A percentile compares a stretch with the other conserved stretches of the same genome.
Conservation (phyloP, 2,329 filamentous ascomycete species). For the Exophiala viscosa region DNA sequence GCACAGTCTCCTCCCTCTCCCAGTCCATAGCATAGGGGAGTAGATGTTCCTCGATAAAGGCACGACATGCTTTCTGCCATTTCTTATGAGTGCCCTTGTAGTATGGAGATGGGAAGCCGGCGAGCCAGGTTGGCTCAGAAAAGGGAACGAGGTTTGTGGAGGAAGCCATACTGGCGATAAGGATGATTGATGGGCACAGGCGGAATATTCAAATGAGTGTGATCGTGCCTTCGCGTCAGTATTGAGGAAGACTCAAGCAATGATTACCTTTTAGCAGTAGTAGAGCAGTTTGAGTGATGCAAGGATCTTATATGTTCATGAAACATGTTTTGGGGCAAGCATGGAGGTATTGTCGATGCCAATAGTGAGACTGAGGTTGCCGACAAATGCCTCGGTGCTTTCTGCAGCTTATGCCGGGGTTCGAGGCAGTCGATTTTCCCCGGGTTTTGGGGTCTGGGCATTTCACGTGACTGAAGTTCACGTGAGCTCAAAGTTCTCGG, state of each 20-base stretch:
- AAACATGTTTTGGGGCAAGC: neutral
- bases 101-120: constrained; percentile 67
- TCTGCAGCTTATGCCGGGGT: too few species aligned
- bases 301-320: neutral
- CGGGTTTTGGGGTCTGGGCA: too few species aligned
- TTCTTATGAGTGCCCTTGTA: constrained; percentile 62
- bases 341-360: neutral
- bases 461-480: too few species aligned
- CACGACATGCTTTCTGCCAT: constrained; percentile 66
- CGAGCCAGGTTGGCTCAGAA: constrained; percentile 68
- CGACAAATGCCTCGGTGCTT: constrained; percentile 34
- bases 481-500: too few species aligned
- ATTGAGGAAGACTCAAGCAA: constrained; percentile 1
- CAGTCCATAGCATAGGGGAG: constrained; percentile 63
- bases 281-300: neutral
- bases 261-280: neutral
- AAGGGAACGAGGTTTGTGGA: constrained; percentile 54
- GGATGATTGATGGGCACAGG: neutral
- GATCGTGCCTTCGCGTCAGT: constrained; percentile 1
- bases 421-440: too few species aligned
- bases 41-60: constrained; percentile 63
- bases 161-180: constrained; percentile 1
- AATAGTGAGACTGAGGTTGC: neutral
- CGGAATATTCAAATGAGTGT: neutral
- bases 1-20: constrained; percentile 63